A percentile compares a stretch with the other conserved stretches of the same genome.
These are phyloP conservation scores for Maudiozyma barnettii DNA, from an alignment of 805 yeast species.

Conservation along the genomic window DNA sequence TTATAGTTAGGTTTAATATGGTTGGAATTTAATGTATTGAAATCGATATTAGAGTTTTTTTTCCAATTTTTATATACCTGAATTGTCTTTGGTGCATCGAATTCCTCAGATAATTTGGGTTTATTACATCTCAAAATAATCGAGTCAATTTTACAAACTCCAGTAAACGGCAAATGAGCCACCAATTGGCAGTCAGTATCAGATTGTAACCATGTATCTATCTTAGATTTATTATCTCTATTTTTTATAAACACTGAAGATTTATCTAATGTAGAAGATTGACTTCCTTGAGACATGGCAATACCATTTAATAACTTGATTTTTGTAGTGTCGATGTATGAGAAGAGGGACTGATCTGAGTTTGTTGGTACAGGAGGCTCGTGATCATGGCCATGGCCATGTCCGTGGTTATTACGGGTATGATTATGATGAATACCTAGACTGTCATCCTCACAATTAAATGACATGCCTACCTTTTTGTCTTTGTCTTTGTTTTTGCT, in stretches of 20 bases:
- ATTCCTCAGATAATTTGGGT: conserved; percentile 25
- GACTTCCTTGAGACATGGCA: conserved; percentile 24
- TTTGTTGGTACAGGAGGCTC: conserved; percentile 64
- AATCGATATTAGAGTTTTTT: conserved; percentile 47
- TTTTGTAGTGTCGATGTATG: conserved; percentile 49
- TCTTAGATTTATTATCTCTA: conserved; percentile 39
- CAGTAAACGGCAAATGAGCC: conserved; percentile 70
- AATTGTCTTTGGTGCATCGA: conserved; percentile 59
- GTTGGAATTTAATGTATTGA: conserved; percentile 39
- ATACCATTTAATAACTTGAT: conserved; percentile 55
- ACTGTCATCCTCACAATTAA: conserved; percentile 27
- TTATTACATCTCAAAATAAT: conserved; percentile 54
- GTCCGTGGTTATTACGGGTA: conserved; percentile 31
- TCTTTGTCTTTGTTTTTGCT: no score
- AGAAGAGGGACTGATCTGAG: conserved; percentile 55
- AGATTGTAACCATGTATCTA: conserved; percentile 41
- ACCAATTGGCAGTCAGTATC: conserved; percentile 81
- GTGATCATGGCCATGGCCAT: conserved; percentile 34
- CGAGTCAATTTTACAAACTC: conserved; percentile 64
- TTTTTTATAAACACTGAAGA: conserved; percentile 42
- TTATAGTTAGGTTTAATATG: conserved; percentile 41
- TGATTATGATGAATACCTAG: conserved; percentile 28
- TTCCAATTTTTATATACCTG: conserved; percentile 61
- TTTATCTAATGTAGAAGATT: conserved; percentile 12
- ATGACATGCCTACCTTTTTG: conserved; percentile 27